These are phyloP conservation scores for Cytospora chrysosperma DNA, from an alignment of 2,329 filamentous ascomycete genomes.

Conservation along the genomic window DNA sequence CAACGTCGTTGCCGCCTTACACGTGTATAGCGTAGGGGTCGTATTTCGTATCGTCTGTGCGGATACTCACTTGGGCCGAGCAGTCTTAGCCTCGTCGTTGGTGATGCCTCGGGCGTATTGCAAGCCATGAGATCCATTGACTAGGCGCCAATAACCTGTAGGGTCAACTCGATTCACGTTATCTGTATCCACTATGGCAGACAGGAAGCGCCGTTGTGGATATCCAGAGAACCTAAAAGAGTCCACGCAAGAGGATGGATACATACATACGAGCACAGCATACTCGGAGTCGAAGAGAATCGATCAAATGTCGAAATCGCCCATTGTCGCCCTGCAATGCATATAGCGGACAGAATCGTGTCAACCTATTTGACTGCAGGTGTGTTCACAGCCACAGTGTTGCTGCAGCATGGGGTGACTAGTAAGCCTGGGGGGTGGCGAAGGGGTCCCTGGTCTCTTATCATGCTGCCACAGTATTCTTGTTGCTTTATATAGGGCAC, in stretches of 20 bases:
- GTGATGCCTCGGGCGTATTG: neutral
- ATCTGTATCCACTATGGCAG: conserved; percentile 1
- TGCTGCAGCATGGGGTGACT: conserved; percentile 7
- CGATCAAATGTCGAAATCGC: conserved; percentile 1
- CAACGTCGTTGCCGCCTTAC: neutral
- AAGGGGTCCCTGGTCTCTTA: neutral
- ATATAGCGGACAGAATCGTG: neutral
- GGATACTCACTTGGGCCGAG: neutral
- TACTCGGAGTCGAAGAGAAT: neutral
- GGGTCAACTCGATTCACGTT: neutral
- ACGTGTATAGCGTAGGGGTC: neutral
- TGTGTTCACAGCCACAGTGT: conserved; percentile 11
- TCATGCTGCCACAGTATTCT: too few species aligned
- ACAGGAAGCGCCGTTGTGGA: neutral
- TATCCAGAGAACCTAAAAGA: neutral
- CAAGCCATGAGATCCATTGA: neutral
- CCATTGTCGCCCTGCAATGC: neutral
- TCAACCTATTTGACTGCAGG: conserved; percentile 1
- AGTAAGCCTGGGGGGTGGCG: conserved; percentile 8
- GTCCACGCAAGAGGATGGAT: neutral
- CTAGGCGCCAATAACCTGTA: conserved; percentile 1
- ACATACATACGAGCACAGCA: neutral
- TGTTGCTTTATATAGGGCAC: conserved; percentile 14
- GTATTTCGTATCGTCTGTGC: neutral
- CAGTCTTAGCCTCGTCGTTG: neutral